phyloP scores from a whole-genome alignment of 1,284 basidiomycete species.

The Farysia itapuensis region DNA sequence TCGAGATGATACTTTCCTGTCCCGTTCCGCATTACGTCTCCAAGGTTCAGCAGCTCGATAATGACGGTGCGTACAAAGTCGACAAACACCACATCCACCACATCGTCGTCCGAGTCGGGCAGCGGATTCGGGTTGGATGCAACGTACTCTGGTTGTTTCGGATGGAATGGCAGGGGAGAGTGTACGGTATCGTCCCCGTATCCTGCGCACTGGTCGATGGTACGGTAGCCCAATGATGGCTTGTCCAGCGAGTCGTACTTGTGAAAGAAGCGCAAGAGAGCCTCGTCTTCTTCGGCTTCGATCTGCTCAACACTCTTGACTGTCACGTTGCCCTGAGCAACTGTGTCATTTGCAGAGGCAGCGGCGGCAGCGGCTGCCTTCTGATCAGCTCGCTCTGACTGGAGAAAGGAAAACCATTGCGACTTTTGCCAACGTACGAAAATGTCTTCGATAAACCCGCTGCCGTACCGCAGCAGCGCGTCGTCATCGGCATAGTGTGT shows the following conservation, averaged over 20 bases:
- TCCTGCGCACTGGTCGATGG: slow-evolving; percentile 45
- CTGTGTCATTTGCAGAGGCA: slow-evolving; percentile 2
- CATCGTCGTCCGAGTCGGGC: slow-evolving; percentile 16
- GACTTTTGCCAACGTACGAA: slow-evolving; percentile 35
- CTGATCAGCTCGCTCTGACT: slow-evolving; percentile 11
- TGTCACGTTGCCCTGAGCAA: not conserved
- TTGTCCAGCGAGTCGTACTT: slow-evolving; percentile 30
- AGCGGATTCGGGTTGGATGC: slow-evolving; percentile 34
- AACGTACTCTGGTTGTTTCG: slow-evolving; percentile 53
- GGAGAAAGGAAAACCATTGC: slow-evolving; percentile 33
- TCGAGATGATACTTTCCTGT: slow-evolving; percentile 18
- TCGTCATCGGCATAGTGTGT: slow-evolving; percentile 24
- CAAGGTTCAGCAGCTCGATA: slow-evolving; percentile 34
- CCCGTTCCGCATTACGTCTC: slow-evolving; percentile 18
- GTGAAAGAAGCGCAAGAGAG: slow-evolving; percentile 18
- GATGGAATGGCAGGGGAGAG: slow-evolving; percentile 37
- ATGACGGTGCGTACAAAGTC: slow-evolving; percentile 26
- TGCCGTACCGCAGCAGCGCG: slow-evolving; percentile 16
- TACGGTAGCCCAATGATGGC: slow-evolving; percentile 56
- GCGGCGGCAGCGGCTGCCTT: slow-evolving; percentile 9
- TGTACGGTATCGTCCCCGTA: slow-evolving; percentile 53
- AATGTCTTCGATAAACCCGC: slow-evolving; percentile 30
- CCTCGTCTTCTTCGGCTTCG: slow-evolving; percentile 35
- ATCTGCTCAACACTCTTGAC: slow-evolving; percentile 20
- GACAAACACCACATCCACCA: slow-evolving; percentile 43